A percentile compares a stretch with the other conserved stretches of the same genome.
These are phyloP conservation scores for Adansonia rubrostipa DNA, from an alignment of 441 rosid genomes.

Conservation along the genomic window DNA sequence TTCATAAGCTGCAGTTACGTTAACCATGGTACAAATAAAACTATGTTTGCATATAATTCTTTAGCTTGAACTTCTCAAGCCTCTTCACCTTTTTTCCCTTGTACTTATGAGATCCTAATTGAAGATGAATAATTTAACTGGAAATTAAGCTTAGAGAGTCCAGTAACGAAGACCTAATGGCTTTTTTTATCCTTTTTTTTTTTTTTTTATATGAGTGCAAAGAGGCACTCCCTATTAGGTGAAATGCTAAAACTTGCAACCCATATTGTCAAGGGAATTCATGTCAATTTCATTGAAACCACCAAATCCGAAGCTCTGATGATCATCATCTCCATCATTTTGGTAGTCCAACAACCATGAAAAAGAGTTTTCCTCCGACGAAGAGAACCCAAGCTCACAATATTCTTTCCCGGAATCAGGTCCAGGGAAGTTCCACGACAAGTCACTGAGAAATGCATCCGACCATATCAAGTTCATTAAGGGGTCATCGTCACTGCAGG, in stretches of 20 bases:
- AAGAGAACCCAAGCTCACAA: constrained; percentile 44
- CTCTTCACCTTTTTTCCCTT: neutral
- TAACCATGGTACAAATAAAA: no score
- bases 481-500: constrained; percentile 31
- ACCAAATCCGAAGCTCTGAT: constrained; percentile 37
- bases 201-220: neutral
- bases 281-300: constrained; percentile 49
- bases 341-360: constrained; percentile 53
- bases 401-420: constrained; percentile 29
- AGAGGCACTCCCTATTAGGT: neutral
- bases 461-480: constrained; percentile 38
- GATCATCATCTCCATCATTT: constrained; percentile 39
- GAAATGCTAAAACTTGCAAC: constrained; percentile 24
- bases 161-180: neutral
- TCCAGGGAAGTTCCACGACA: constrained; percentile 49
- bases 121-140: neutral
- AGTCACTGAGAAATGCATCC: constrained; percentile 42
- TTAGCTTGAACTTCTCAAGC: neutral
- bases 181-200: no score
- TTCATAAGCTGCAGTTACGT: no score
- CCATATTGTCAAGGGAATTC: constrained; percentile 30
- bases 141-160: neutral
- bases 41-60: no score
- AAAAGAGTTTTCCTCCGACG: constrained; percentile 36
- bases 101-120: neutral